A percentile compares a stretch with the other conserved stretches of the same genome.
These are phyloP conservation scores for Agapanthus africanus DNA, from an alignment of 106 monocot genomes.

Conservation along the genomic window DNA sequence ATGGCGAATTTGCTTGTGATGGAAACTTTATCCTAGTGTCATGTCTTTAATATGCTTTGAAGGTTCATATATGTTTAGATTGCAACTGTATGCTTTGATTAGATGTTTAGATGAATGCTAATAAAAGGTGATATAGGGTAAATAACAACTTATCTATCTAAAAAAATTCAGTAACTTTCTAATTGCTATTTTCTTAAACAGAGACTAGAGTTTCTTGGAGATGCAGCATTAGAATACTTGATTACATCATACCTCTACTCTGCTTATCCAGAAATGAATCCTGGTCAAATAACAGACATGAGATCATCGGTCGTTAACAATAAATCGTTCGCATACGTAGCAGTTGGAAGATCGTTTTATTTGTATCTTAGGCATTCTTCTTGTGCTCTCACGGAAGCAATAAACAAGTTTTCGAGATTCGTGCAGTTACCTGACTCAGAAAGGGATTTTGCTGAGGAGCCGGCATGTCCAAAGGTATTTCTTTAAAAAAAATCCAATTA, in stretches of 20 bases:
- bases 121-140: not conserved
- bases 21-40: too few relatives aligned
- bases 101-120: not conserved
- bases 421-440: slow-evolving; percentile 19
- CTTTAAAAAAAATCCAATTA: too few relatives aligned
- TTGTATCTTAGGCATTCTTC: slow-evolving; percentile 56
- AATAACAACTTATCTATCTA: too few relatives aligned
- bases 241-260: slow-evolving; percentile 88
- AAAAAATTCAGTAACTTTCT: not conserved
- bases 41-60: too few relatives aligned
- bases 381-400: slow-evolving; percentile 35
- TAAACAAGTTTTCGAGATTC: slow-evolving; percentile 55
- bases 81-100: too few relatives aligned
- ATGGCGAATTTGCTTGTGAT: too few relatives aligned
- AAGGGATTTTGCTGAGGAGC: slow-evolving; percentile 49
- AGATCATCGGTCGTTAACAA: slow-evolving; percentile 66
- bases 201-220: slow-evolving; percentile 94
- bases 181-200: slow-evolving; percentile 19
- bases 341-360: slow-evolving; percentile 43
- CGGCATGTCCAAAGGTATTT: slow-evolving; percentile 76
- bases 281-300: slow-evolving; percentile 86
- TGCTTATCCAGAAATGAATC: slow-evolving; percentile 72
- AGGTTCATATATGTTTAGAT: too few relatives aligned
- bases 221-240: slow-evolving; percentile 93
- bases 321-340: slow-evolving; percentile 56